Evolutionary conservation across 257 asterid species (phyloP).

Genomic region (Mentha longifolia): DNA sequence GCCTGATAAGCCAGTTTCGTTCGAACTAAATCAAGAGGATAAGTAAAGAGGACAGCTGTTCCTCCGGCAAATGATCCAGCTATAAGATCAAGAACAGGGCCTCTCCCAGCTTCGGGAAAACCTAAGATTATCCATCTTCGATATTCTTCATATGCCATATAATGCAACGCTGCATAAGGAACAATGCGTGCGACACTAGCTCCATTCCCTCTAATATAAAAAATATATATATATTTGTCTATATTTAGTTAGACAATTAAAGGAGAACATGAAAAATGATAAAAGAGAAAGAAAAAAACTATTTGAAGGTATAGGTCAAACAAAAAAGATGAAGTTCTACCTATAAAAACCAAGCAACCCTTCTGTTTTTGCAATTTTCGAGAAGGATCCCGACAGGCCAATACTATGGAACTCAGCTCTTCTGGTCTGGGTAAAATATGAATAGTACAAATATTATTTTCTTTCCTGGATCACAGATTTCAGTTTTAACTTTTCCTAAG

Average conservation of each 20-base stretch:
- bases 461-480: slow-evolving; percentile 7
- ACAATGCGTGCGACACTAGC: slow-evolving; percentile 95
- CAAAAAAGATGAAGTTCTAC: slow-evolving; percentile 38
- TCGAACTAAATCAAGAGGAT: slow-evolving; percentile 95
- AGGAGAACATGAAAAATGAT: not conserved
- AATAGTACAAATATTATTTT: slow-evolving; percentile 30
- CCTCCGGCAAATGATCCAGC: slow-evolving; percentile 99
- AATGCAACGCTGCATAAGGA: slow-evolving; percentile 97
- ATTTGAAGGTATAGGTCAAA: not conserved
- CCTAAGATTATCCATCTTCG: slow-evolving; percentile 81
- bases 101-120: slow-evolving; percentile 64
- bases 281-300: not conserved
- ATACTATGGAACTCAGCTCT: slow-evolving; percentile 73
- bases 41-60: slow-evolving; percentile 91
- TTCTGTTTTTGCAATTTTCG: slow-evolving; percentile 84
- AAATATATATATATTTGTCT: not conserved
- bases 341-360: slow-evolving; percentile 86
- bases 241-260: slow-evolving; percentile 5
- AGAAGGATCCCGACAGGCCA: slow-evolving; percentile 80
- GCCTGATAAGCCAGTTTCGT: slow-evolving; percentile 96
- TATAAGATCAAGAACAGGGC: slow-evolving; percentile 88
- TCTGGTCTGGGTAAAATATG: slow-evolving; percentile 67
- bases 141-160: slow-evolving; percentile 92
- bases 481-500: not conserved
- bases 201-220: slow-evolving; percentile 80